Evolutionary conservation across 495 filamentous ascomycete species (phyloP).

Genomic region (Pyronema domesticum): DNA sequence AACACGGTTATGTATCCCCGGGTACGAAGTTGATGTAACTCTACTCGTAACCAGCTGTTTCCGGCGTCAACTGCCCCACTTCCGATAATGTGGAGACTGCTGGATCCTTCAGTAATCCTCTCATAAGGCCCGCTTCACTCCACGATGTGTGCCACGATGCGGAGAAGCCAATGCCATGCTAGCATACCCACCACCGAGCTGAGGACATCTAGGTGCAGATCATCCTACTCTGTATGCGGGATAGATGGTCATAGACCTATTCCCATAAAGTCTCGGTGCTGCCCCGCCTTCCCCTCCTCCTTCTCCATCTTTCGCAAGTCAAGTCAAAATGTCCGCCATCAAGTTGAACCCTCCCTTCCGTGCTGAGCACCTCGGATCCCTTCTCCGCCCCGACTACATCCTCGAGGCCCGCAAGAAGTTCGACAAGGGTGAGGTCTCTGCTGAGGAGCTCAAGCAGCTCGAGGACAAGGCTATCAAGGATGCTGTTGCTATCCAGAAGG

Average conservation of each 20-base stretch:
- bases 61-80: neutral
- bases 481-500: conserved; percentile 45
- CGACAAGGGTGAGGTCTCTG: conserved; percentile 30
- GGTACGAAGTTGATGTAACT: too few relatives aligned
- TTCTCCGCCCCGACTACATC: conserved; percentile 53
- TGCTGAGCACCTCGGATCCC: conserved; percentile 69
- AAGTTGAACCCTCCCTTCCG: conserved; percentile 45
- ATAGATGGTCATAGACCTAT: neutral
- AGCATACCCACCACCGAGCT: neutral
- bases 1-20: too few relatives aligned
- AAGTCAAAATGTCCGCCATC: neutral
- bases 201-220: neutral
- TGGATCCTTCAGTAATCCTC: neutral
- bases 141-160: neutral
- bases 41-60: too few relatives aligned
- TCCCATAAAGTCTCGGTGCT: neutral
- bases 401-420: conserved; percentile 42
- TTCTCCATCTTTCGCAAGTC: neutral
- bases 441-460: conserved; percentile 31
- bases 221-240: neutral
- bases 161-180: neutral
- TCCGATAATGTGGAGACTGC: neutral
- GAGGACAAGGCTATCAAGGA: conserved; percentile 36
- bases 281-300: neutral
- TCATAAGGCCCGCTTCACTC: neutral